Evolutionary conservation across 768 basidiomycete species (phyloP), one percentile per base, ranked within the genome.

Genomic region (Boletus pseudo-olivaceus): DNA sequence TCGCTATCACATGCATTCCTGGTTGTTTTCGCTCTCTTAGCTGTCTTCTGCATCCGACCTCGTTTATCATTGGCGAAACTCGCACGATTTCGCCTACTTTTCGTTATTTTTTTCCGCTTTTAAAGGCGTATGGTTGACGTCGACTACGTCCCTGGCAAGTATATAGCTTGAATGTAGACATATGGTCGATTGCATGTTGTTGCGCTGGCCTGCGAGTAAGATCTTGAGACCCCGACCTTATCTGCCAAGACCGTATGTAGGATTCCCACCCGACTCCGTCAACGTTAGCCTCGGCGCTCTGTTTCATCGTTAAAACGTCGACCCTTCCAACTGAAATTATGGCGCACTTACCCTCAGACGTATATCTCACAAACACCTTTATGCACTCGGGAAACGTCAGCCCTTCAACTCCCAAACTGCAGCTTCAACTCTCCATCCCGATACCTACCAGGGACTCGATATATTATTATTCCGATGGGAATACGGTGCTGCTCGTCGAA

Each of bases 401-500:
- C 48, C 69, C 69, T 0, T 68, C 70, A 1, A 70, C 70, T 0
- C 69, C 69, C 1, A 70, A 68, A n/a, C 70, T 70, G 3, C 68
- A 70, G 14, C 60, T 70, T 17, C 68, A 70, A 26, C 49, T 70
- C 1, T 70, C 70, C 42, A 69, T 68, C 46, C 67, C 67, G 19
- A 70, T 70, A 53, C 69, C 69, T n/a, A 61, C 53, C 47, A 68
- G 71, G 39, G 76, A 80, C 49, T 58, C 69, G 1, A 63, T 69
- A 29, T 80, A 75, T 53, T 82, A 74, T 58, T 68, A 69, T 44
- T 68, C 68, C 0, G 69, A 68, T 52, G 78, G 76, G 20, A 71
- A 72, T 44, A 76, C 74, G 38, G 69, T 77, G 30, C 59, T 83
- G 1, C 71, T 75, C 32, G 75, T 81, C 14, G 72, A 70, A 55